Percentiles rank a stretch among this genome's conserved stretches.
Conservation (phyloP, 768 basidiomycete species). For the Phallus indusiatus region DNA sequence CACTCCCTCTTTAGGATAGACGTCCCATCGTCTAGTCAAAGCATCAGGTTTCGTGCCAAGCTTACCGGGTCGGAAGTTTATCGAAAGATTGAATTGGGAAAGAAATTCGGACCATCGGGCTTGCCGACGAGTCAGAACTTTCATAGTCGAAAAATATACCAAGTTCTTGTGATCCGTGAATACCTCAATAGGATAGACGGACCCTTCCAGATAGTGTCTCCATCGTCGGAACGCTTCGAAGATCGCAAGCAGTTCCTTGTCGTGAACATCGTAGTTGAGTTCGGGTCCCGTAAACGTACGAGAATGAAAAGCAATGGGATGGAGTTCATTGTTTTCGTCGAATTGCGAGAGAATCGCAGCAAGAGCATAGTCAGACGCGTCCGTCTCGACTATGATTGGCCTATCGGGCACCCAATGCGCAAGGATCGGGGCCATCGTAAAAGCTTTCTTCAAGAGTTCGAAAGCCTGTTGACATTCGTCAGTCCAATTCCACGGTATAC, state of each 20-base stretch:
- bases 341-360: background rate
- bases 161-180: conserved; percentile 1
- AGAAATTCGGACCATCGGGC: conserved; percentile 29
- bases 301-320: conserved; percentile 1
- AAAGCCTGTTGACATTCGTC: conserved; percentile 19
- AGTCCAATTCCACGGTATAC: conserved; percentile 19
- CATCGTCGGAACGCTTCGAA: conserved; percentile 24
- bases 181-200: background rate
- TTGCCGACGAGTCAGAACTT: conserved; percentile 20
- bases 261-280: conserved; percentile 4
- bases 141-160: conserved; percentile 16
- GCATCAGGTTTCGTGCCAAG: conserved; percentile 15
- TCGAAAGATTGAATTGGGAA: conserved; percentile 25
- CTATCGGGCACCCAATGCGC: background rate
- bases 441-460: conserved; percentile 18
- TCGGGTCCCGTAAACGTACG: background rate
- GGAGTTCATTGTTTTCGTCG: background rate
- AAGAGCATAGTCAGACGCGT: background rate
- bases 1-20: conserved; percentile 17
- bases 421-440: conserved; percentile 19
- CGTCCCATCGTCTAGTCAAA: conserved; percentile 17
- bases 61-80: conserved; percentile 23
- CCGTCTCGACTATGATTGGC: background rate
- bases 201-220: conserved; percentile 26
- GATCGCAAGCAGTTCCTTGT: conserved; percentile 36